These are phyloP conservation scores for Metschnikowia rubicola DNA, from an alignment of 805 yeast species.

Conservation along the genomic window DNA sequence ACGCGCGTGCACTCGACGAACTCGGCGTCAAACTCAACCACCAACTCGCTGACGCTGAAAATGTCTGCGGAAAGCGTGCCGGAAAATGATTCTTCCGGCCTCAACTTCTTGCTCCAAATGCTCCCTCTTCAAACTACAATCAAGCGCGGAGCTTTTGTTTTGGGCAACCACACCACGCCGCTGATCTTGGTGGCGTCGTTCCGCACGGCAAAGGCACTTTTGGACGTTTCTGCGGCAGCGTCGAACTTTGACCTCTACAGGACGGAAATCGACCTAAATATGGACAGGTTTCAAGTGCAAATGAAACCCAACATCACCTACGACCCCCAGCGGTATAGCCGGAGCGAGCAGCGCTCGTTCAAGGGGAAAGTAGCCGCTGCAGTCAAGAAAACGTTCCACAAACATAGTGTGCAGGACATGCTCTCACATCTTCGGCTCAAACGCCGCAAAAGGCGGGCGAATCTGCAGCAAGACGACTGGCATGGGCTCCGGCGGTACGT, in stretches of 20 bases:
- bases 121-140: constrained; percentile 65
- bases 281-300: constrained; percentile 54
- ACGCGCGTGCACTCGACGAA: not conserved
- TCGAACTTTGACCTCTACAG: constrained; percentile 54
- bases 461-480: constrained; percentile 48
- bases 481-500: constrained; percentile 71
- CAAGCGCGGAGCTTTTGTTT: constrained; percentile 64
- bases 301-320: constrained; percentile 72
- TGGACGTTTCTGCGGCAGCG: constrained; percentile 54
- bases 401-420: not conserved
- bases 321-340: constrained; percentile 22
- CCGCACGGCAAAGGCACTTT: constrained; percentile 47
- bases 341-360: not conserved
- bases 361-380: constrained; percentile 2
- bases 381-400: constrained; percentile 1
- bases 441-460: not conserved
- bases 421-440: constrained; percentile 3
- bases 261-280: constrained; percentile 39
- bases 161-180: constrained; percentile 80
- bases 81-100: not conserved
- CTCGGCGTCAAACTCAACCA: not conserved
- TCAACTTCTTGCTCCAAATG: constrained; percentile 23
- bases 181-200: constrained; percentile 64
- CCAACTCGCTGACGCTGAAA: not conserved
- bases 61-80: not conserved